These are phyloP conservation scores for Yamadazyma paraphyllophila DNA, from an alignment of 805 yeast species.

Conservation along the genomic window DNA sequence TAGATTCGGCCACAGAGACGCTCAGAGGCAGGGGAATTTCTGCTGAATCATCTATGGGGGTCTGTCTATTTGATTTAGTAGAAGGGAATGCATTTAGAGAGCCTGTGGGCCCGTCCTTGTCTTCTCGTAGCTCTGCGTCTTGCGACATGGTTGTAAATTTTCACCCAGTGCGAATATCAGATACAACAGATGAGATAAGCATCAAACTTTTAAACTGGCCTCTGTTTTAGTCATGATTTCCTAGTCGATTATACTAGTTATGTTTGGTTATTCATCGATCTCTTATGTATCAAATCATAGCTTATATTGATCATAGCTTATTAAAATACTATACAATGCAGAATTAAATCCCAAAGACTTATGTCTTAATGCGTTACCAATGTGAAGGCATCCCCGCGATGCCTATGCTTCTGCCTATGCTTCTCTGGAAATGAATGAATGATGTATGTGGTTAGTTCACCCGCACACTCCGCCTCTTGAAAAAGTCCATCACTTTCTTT, in stretches of 20 bases:
- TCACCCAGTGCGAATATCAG: neutral
- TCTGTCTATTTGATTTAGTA: too few relatives aligned
- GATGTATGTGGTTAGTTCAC: constrained; percentile 17
- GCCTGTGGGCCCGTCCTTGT: neutral
- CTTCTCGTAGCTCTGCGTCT: constrained; percentile 1
- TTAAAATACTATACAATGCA: constrained; percentile 8
- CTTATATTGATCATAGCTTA: neutral
- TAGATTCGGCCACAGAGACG: neutral
- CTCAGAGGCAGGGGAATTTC: too few relatives aligned
- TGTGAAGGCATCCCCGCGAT: neutral
- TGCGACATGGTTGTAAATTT: neutral
- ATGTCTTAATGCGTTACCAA: neutral
- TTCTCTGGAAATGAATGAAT: neutral
- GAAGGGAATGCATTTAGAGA: too few relatives aligned
- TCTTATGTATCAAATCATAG: neutral
- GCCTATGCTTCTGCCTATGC: neutral
- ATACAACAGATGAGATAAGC: neutral
- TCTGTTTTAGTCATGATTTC: too few relatives aligned
- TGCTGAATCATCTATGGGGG: too few relatives aligned
- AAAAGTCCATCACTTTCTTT: constrained; percentile 72
- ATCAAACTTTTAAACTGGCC: too few relatives aligned
- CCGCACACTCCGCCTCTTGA: constrained; percentile 57
- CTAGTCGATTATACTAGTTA: too few relatives aligned
- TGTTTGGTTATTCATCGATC: neutral
- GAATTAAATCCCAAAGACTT: constrained; percentile 3